Evolutionary conservation across 257 asterid species (phyloP).

Genomic region (Handroanthus guayacan): DNA sequence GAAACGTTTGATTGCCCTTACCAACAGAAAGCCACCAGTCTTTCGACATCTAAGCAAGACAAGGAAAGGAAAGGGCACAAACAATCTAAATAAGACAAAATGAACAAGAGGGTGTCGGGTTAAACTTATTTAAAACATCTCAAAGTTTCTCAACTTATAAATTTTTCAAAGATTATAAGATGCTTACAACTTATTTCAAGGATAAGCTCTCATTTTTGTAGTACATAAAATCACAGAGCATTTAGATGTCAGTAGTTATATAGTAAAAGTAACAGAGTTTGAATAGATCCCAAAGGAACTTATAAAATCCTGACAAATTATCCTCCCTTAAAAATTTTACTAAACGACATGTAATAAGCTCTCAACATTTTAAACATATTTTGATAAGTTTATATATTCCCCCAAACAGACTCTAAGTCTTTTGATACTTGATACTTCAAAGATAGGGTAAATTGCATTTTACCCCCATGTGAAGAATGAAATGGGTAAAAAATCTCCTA

Average conservation of each 20-base stretch:
- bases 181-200: too few species aligned
- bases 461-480: too few species aligned
- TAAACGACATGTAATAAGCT: too few species aligned
- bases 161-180: too few species aligned
- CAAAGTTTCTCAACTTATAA: not conserved
- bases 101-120: not conserved
- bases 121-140: not conserved
- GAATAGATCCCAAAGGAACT: not conserved
- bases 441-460: too few species aligned
- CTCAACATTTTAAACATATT: not conserved
- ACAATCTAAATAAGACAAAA: not conserved
- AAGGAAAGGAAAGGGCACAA: not conserved
- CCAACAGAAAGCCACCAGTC: conserved; percentile 17
- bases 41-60: not conserved
- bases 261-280: not conserved
- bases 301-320: not conserved
- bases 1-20: not conserved
- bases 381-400: not conserved
- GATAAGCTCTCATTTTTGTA: too few species aligned
- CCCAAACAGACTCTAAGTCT: not conserved
- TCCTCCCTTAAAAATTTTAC: not conserved
- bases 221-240: too few species aligned
- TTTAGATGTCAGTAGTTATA: too few species aligned
- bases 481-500: too few species aligned
- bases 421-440: not conserved